Conservation (phyloP, 495 filamentous ascomycete species). For the Aspergillus sclerotioniger region DNA sequence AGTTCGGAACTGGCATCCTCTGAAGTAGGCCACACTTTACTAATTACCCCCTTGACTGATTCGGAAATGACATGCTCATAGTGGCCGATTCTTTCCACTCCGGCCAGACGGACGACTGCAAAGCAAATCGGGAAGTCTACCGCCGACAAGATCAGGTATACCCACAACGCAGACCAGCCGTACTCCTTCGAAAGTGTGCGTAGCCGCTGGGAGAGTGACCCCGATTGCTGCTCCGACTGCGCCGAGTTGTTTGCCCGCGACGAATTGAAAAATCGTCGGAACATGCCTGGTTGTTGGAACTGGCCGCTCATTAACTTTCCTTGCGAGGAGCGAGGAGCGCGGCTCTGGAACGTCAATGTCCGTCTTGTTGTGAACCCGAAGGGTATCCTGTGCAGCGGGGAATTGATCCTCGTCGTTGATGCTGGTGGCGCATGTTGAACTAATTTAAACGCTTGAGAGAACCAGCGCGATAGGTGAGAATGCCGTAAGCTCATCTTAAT, state of each 20-base stretch:
- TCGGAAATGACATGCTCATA: slow-evolving; percentile 50
- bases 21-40: slow-evolving; percentile 27
- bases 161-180: slow-evolving; percentile 88
- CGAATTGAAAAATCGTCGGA: slow-evolving; percentile 31
- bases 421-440: slow-evolving; percentile 9
- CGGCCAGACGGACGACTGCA: slow-evolving; percentile 74
- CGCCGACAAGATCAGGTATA: slow-evolving; percentile 79
- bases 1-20: slow-evolving; percentile 15
- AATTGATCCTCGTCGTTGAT: slow-evolving; percentile 3
- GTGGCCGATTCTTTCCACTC: slow-evolving; percentile 78
- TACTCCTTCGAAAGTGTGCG: slow-evolving; percentile 89
- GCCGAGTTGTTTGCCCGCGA: slow-evolving; percentile 17
- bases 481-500: slow-evolving; percentile 21
- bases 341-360: neutral
- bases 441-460: slow-evolving; percentile 20
- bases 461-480: slow-evolving; percentile 25
- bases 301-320: neutral
- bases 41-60: slow-evolving; percentile 30
- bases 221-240: slow-evolving; percentile 29
- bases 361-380: neutral
- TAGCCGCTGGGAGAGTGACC: slow-evolving; percentile 65
- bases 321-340: neutral
- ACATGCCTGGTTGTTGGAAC: slow-evolving; percentile 10
- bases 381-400: neutral
- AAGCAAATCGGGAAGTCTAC: slow-evolving; percentile 97